These are phyloP conservation scores for Lactifluus rugatus DNA, from an alignment of 768 basidiomycete genomes.

Conservation along the genomic window DNA sequence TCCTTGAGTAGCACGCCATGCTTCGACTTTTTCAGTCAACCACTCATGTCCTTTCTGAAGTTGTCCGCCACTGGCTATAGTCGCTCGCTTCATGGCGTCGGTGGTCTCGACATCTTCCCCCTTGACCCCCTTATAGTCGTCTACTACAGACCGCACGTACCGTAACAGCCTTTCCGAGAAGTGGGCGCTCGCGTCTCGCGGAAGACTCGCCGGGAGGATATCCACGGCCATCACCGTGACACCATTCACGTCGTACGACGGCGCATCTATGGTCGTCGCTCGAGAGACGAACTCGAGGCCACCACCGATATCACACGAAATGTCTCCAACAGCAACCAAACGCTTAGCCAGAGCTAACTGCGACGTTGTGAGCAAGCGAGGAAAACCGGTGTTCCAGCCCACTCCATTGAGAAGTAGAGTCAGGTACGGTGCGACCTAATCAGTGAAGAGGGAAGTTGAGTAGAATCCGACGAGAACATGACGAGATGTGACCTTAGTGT, in stretches of 20 bases:
- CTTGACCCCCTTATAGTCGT: slow-evolving; percentile 26
- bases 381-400: slow-evolving; percentile 73
- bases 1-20: slow-evolving; percentile 27
- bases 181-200: slow-evolving; percentile 68
- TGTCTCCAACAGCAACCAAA: slow-evolving; percentile 71
- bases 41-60: slow-evolving; percentile 46
- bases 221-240: slow-evolving; percentile 83
- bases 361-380: slow-evolving; percentile 64
- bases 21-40: slow-evolving; percentile 45
- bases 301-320: slow-evolving; percentile 87
- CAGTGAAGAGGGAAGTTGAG: not conserved
- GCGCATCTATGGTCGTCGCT: slow-evolving; percentile 70
- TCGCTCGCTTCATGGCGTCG: slow-evolving; percentile 56
- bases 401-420: slow-evolving; percentile 80
- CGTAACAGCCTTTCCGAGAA: slow-evolving; percentile 61
- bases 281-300: slow-evolving; percentile 74
- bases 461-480: not conserved
- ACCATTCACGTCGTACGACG: slow-evolving; percentile 58
- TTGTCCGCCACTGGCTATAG: slow-evolving; percentile 51
- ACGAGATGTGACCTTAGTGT: slow-evolving; percentile 41
- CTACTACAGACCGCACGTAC: slow-evolving; percentile 54
- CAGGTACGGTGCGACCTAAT: slow-evolving; percentile 73
- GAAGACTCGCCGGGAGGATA: slow-evolving; percentile 79
- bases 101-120: slow-evolving; percentile 25
- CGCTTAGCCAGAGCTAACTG: slow-evolving; percentile 43